Evolutionary conservation across 2,329 filamentous ascomycete genomes (phyloP), one percentile per base, ranked within the genome.

Genomic region (Rhynchosporium secalis): DNA sequence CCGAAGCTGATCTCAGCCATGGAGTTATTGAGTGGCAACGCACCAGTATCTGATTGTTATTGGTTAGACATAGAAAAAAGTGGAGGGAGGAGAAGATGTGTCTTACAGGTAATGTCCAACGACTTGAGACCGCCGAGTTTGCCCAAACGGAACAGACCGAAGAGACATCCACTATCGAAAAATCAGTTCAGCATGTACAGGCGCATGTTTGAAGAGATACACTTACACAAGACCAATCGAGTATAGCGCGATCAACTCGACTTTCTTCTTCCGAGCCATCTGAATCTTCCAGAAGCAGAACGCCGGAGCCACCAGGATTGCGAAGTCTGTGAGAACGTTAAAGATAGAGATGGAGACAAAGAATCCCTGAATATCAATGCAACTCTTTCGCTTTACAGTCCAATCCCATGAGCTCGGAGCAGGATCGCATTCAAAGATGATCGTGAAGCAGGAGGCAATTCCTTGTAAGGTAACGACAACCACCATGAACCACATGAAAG

Each of bases 281-380:
- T 54, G 31, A 20, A 51, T 20, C 15, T 52, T 55, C 59, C 47
- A 60, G 31, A 65, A 60, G 28, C 31, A 45, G 1, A 29, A 40
- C 7, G 62, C 15, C 15, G 60, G 60, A n/a, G 46, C 43, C 8
- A 47, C 31, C 63, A 56, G 61, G 6, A 65, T 9, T 1, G 52
- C 38, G 20, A 65, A 52, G 26, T 62, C 60, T 13, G 46, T 62
- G 26, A 48, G 43, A 26, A 54, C 59, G 10, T 62, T 65, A 40
- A 62, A 41, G n/a, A 26, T 28, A 12, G 51, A 57, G 28, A 36
- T 60, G 13, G 55, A 13, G 40, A 55, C 48, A 47, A 60, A 65
- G 60, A 65, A 62, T 10, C 38, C 5, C 15, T 52, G 60, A 52
- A 65, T 65, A 29, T 65, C 31, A 45, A 65, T 62, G 13, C 63